Evolutionary conservation across 495 filamentous ascomycete species (phyloP).

Genomic region (Penicillium alfredii): DNA sequence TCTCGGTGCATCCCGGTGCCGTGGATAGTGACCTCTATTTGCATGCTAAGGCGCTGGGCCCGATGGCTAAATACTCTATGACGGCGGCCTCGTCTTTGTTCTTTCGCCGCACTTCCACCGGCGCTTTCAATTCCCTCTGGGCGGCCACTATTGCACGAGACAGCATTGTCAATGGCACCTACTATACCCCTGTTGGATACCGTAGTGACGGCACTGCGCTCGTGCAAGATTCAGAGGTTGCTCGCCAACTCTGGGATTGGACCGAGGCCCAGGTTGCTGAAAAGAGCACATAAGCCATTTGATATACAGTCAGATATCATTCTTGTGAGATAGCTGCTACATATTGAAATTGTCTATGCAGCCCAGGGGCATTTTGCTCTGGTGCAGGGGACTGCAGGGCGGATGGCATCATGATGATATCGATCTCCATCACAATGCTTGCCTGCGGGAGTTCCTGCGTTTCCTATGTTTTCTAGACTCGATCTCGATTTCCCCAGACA

Average conservation of each 20-base stretch:
- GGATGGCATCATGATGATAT: too few species aligned
- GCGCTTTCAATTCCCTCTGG: conserved; percentile 58
- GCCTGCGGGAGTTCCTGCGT: too few species aligned
- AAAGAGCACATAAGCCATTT: too few species aligned
- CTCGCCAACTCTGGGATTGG: conserved; percentile 55
- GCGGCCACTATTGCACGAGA: conserved; percentile 33
- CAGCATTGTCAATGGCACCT: conserved; percentile 45
- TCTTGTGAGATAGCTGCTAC: too few species aligned
- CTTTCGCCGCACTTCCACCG: conserved; percentile 33
- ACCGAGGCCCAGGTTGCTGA: conserved; percentile 48
- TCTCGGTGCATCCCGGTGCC: conserved; percentile 62
- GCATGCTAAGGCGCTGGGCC: conserved; percentile 21
- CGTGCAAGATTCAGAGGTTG: conserved; percentile 44
- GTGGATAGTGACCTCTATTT: conserved; percentile 51
- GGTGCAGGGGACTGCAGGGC: too few species aligned
- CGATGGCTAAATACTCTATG: conserved; percentile 22
- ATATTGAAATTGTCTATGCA: too few species aligned
- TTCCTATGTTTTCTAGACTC: too few species aligned
- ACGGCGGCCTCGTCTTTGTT: conserved; percentile 14
- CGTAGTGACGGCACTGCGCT: conserved; percentile 28
- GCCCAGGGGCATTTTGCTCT: too few species aligned
- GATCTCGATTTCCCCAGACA: too few species aligned
- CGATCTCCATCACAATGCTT: too few species aligned
- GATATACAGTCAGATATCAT: too few species aligned
- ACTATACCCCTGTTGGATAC: conserved; percentile 52